A percentile compares a stretch with the other conserved stretches of the same genome.
Conservation (phyloP, 2,329 filamentous ascomycete species). For the Penicillium rolfsii region DNA sequence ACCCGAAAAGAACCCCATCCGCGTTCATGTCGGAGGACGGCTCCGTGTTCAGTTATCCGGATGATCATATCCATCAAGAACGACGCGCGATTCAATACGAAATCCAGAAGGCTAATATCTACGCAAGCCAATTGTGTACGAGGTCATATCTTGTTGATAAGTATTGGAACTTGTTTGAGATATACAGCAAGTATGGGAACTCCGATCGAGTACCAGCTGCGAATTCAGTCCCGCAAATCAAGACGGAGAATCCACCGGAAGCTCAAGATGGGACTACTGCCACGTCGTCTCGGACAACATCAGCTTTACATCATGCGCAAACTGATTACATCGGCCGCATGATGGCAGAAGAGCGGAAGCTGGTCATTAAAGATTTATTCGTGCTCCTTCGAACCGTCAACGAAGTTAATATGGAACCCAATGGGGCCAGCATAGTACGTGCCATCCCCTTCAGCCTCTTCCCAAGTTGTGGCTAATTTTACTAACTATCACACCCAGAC, state of each 20-base stretch:
- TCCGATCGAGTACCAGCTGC: conserved; percentile 20
- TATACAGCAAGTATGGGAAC: conserved; percentile 49
- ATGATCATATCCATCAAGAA: conserved; percentile 31
- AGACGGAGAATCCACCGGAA: conserved; percentile 27
- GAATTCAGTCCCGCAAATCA: conserved; percentile 18
- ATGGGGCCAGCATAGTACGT: conserved; percentile 66
- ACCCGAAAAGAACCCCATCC: conserved; percentile 18
- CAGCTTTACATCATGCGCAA: conserved; percentile 42
- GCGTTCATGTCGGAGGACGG: conserved; percentile 23
- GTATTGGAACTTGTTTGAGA: conserved; percentile 76
- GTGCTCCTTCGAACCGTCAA: conserved; percentile 75
- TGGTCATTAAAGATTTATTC: conserved; percentile 79
- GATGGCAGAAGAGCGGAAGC: conserved; percentile 75
- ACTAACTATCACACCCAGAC: conserved; percentile 52
- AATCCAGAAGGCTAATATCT: conserved; percentile 90
- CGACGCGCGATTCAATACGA: conserved; percentile 68
- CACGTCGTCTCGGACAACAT: conserved; percentile 22
- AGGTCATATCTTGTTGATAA: conserved; percentile 84
- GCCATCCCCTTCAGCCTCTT: neutral
- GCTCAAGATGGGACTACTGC: neutral
- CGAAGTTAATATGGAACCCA: conserved; percentile 81
- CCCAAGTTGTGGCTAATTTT: neutral
- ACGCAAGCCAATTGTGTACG: conserved; percentile 77
- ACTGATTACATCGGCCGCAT: conserved; percentile 60
- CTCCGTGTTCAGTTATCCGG: conserved; percentile 32